Conservation (phyloP, 495 filamentous ascomycete genomes). For the Penicillium bialowiezense region DNA sequence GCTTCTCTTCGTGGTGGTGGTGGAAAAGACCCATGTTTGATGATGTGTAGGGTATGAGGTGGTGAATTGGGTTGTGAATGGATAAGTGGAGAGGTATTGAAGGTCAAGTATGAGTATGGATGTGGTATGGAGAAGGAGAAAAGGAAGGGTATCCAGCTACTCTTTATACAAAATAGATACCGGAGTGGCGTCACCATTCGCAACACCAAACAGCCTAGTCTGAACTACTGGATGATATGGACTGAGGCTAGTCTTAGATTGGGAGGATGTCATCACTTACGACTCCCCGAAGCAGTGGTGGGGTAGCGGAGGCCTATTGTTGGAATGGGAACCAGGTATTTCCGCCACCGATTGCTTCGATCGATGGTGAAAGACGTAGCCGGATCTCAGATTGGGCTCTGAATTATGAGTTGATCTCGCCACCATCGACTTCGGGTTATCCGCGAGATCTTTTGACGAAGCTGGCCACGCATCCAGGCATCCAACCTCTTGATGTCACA, state of each 20-base stretch:
- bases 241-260: neutral
- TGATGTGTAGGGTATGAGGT: neutral
- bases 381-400: neutral
- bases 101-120: neutral
- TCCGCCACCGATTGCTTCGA: neutral
- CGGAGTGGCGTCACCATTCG: neutral
- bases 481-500: neutral
- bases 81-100: neutral
- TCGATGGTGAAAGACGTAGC: neutral
- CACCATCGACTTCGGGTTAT: neutral
- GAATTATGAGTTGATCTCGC: neutral
- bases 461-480: neutral
- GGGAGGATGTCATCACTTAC: conserved; percentile 1
- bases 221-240: neutral
- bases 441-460: neutral
- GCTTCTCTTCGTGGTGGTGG: neutral
- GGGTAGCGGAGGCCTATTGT: neutral
- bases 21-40: conserved; percentile 1
- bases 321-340: neutral
- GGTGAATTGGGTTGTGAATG: too few species aligned
- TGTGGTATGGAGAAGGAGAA: neutral
- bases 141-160: neutral
- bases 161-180: conserved; percentile 1
- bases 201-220: neutral
- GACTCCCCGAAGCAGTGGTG: neutral